These are phyloP conservation scores for Fusarium sp. DNA, from an alignment of 2,329 filamentous ascomycete genomes.

Conservation along the genomic window DNA sequence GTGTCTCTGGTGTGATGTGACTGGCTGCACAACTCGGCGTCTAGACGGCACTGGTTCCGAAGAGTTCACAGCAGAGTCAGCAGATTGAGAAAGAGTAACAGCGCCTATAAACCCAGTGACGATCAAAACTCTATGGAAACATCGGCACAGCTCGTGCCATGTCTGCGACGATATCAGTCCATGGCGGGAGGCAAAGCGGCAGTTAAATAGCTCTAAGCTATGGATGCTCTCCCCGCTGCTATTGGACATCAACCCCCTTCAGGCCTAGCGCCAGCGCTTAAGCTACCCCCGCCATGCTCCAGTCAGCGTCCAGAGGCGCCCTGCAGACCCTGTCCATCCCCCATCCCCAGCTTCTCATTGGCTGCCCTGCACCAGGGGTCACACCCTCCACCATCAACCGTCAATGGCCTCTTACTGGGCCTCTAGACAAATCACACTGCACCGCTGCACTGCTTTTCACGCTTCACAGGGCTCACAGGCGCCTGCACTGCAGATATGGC, in stretches of 20 bases:
- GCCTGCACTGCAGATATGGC: slow-evolving; percentile 34
- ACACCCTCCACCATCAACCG: slow-evolving; percentile 37
- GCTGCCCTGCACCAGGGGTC: slow-evolving; percentile 39
- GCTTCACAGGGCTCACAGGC: slow-evolving; percentile 27
- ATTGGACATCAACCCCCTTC: slow-evolving; percentile 28
- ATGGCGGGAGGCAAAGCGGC: slow-evolving; percentile 14
- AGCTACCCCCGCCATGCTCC: slow-evolving; percentile 21
- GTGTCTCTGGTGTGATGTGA: not conserved
- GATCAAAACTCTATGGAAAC: not conserved
- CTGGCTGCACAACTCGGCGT: slow-evolving; percentile 12
- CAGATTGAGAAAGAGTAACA: not conserved
- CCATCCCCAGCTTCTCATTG: slow-evolving; percentile 30
- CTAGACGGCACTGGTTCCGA: slow-evolving; percentile 7
- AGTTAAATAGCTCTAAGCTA: slow-evolving; percentile 11
- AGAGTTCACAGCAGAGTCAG: slow-evolving; percentile 23
- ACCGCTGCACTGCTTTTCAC: not conserved
- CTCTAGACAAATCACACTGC: slow-evolving; percentile 45
- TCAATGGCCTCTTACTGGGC: slow-evolving; percentile 45
- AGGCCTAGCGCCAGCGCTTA: slow-evolving; percentile 46
- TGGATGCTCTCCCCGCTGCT: slow-evolving; percentile 9
- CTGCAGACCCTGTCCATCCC: slow-evolving; percentile 18
- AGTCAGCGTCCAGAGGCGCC: slow-evolving; percentile 32
- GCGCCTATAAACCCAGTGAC: not conserved
- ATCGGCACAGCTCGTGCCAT: slow-evolving; percentile 38
- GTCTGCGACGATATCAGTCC: slow-evolving; percentile 24